phyloP scores from a whole-genome alignment of 2,329 filamentous ascomycete species.

The Colletotrichum lini region DNA sequence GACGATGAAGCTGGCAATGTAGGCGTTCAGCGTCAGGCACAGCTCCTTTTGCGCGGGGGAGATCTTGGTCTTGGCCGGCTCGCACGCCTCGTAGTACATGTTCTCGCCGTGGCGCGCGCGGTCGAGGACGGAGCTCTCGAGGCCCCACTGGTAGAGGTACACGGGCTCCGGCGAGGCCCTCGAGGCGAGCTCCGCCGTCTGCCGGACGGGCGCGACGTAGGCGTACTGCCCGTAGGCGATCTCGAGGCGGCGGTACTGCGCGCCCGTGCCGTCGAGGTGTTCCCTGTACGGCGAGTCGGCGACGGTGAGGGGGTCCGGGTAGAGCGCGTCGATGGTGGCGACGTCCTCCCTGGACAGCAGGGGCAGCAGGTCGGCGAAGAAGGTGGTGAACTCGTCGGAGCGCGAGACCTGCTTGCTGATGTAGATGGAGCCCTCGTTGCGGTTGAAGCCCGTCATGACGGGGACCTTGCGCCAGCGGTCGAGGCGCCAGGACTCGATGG shows the following conservation, averaged over 20 bases:
- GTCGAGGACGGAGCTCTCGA: conserved; percentile 54
- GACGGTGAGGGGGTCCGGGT: conserved; percentile 61
- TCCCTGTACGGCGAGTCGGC: conserved; percentile 35
- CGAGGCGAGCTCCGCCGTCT: conserved; percentile 64
- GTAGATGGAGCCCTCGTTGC: conserved; percentile 78
- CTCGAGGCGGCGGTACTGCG: conserved; percentile 71
- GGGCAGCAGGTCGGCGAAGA: conserved; percentile 75
- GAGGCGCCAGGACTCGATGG: conserved; percentile 70
- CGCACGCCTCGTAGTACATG: conserved; percentile 41
- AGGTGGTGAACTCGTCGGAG: conserved; percentile 60
- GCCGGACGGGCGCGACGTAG: conserved; percentile 75
- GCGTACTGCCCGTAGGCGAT: conserved; percentile 76
- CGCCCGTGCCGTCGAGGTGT: conserved; percentile 54
- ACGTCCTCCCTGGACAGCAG: conserved; percentile 67
- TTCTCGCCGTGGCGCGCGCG: conserved; percentile 66
- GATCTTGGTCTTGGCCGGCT: conserved; percentile 58
- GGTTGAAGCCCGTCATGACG: conserved; percentile 78
- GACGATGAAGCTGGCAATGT: conserved; percentile 56
- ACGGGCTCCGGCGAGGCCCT: conserved; percentile 54
- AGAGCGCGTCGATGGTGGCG: conserved; percentile 67
- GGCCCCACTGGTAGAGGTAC: conserved; percentile 71
- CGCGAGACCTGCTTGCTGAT: conserved; percentile 64
- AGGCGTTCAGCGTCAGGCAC: conserved; percentile 57
- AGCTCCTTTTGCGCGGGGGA: conserved; percentile 54
- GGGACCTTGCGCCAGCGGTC: conserved; percentile 70